Percentiles rank a stretch among this genome's conserved stretches.
phyloP scores from a whole-genome alignment of 352 stramenopile genomes.

The Phytophthora hibernalis region DNA sequence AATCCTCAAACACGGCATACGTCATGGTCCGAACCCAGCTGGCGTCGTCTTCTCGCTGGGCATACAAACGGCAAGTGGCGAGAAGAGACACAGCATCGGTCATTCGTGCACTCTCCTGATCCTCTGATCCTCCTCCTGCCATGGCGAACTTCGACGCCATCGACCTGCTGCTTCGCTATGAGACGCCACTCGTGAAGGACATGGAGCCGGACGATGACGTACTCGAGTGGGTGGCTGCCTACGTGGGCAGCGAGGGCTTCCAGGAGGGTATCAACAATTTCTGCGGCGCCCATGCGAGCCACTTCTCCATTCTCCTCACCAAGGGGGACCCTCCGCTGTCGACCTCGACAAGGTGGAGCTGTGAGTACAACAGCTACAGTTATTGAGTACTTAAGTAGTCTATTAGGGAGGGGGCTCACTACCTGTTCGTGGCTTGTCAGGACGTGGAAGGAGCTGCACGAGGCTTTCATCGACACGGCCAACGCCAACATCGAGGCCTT shows the following conservation, averaged over 20 bases:
- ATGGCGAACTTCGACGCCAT: conserved; percentile 82
- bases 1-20: not conserved
- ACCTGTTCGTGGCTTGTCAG: conserved; percentile 25
- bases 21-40: conserved; percentile 10
- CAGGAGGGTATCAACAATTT: conserved; percentile 70
- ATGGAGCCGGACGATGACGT: conserved; percentile 84
- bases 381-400: too few relatives aligned
- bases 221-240: conserved; percentile 82
- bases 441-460: conserved; percentile 72
- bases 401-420: not conserved
- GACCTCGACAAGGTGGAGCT: conserved; percentile 70
- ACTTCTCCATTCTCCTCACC: conserved; percentile 71
- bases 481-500: conserved; percentile 80
- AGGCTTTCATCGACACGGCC: conserved; percentile 72
- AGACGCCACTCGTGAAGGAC: conserved; percentile 84
- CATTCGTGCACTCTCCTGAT: conserved; percentile 23
- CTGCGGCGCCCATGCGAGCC: conserved; percentile 61
- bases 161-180: conserved; percentile 77
- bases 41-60: conserved; percentile 29
- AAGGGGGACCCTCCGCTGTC: conserved; percentile 64
- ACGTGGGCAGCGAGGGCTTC: conserved; percentile 76
- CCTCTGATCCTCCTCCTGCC: not conserved
- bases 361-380: conserved; percentile 29
- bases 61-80: conserved; percentile 25
- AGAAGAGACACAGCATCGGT: conserved; percentile 39